Conservation (phyloP, 2,329 filamentous ascomycete species). For the Colletotrichum neosansevieriae region DNA sequence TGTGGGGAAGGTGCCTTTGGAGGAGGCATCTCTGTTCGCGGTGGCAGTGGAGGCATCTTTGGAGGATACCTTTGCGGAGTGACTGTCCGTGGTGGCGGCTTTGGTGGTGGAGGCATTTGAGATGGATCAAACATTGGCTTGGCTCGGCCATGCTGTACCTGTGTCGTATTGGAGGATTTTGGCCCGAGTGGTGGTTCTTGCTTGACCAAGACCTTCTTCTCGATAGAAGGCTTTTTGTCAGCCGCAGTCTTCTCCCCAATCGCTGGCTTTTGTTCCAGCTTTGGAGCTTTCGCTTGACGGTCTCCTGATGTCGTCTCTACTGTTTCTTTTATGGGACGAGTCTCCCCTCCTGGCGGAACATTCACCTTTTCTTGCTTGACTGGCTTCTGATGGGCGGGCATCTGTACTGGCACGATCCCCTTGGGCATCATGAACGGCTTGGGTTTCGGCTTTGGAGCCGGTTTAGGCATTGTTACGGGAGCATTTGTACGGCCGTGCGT, state of each 20-base stretch:
- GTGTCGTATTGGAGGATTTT: neutral
- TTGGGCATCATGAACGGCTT: constrained; percentile 38
- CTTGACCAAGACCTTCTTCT: neutral
- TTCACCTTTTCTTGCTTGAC: constrained; percentile 6
- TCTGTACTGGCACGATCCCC: neutral
- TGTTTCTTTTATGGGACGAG: too few species aligned
- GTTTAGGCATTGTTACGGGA: neutral
- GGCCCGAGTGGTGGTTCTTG: neutral
- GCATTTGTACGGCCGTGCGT: neutral
- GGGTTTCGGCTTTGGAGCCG: constrained; percentile 18
- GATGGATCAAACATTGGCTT: neutral
- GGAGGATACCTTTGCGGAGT: neutral
- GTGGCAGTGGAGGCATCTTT: neutral
- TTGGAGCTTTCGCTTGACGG: too few species aligned
- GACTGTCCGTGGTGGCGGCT: neutral
- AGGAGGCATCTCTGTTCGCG: neutral
- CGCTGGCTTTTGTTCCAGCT: too few species aligned
- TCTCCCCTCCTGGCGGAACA: too few species aligned
- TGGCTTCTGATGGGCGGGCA: neutral
- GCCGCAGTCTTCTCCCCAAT: too few species aligned
- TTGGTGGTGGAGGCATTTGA: neutral
- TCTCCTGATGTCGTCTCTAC: too few species aligned
- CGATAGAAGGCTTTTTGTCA: too few species aligned
- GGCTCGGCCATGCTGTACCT: neutral
- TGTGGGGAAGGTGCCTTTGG: constrained; percentile 39